Evolutionary conservation across 2,329 filamentous ascomycete species (phyloP).

Genomic region (Fusarium hainanense): DNA sequence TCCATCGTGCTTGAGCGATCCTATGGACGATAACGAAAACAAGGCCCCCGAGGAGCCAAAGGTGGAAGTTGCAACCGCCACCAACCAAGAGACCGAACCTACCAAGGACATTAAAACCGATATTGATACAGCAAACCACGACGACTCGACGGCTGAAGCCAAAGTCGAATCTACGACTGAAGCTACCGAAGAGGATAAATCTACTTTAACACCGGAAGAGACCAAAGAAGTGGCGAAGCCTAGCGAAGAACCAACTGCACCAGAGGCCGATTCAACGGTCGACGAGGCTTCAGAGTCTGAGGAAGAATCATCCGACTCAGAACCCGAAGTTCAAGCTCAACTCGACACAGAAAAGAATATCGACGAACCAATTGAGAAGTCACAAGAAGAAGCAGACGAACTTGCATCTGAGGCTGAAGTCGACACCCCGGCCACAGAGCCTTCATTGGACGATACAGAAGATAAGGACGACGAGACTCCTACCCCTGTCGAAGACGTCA

Average conservation of each 20-base stretch:
- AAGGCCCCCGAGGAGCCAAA: constrained; percentile 38
- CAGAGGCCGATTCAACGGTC: constrained; percentile 1
- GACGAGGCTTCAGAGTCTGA: constrained; percentile 5
- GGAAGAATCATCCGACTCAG: not conserved
- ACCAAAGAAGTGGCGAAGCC: constrained; percentile 7
- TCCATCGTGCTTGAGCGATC: constrained; percentile 55
- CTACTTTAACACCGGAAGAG: constrained; percentile 9
- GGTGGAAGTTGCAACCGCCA: constrained; percentile 21
- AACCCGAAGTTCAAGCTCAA: constrained; percentile 2
- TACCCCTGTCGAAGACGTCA: constrained; percentile 21
- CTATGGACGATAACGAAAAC: constrained; percentile 53
- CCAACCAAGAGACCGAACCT: constrained; percentile 33
- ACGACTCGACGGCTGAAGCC: constrained; percentile 23
- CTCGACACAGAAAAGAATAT: constrained; percentile 5
- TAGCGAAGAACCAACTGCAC: not conserved
- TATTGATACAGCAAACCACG: constrained; percentile 16
- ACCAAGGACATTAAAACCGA: constrained; percentile 18
- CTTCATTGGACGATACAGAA: constrained; percentile 22
- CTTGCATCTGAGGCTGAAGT: constrained; percentile 9
- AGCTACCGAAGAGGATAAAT: constrained; percentile 16
- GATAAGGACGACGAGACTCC: constrained; percentile 14
- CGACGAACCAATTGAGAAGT: constrained; percentile 11
- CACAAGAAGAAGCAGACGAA: constrained; percentile 10
- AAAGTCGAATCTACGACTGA: constrained; percentile 23
- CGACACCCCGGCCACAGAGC: constrained; percentile 1